A percentile compares a stretch with the other conserved stretches of the same genome.
Conservation (phyloP, 345 rosid species). For the Jatropha curcas region DNA sequence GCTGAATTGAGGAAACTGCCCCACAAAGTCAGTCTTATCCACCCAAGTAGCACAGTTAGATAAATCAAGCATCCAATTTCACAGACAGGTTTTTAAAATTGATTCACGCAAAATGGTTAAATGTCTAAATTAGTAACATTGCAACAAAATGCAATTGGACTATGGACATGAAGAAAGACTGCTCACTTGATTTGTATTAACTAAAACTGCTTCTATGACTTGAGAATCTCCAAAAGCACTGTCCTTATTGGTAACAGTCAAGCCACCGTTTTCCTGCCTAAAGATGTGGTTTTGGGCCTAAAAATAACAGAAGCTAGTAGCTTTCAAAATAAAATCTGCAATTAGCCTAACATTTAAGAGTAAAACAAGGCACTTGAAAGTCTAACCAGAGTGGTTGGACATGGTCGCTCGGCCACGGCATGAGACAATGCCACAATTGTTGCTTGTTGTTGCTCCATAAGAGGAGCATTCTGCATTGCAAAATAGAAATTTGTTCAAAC, state of each 20-base stretch:
- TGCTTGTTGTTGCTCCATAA: slow-evolving; percentile 82
- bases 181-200: slow-evolving; percentile 86
- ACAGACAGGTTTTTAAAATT: not conserved
- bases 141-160: not conserved
- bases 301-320: slow-evolving; percentile 1
- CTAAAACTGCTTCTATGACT: slow-evolving; percentile 72
- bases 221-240: slow-evolving; percentile 53
- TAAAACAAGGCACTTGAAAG: not conserved
- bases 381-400: slow-evolving; percentile 68
- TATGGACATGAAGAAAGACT: not conserved
- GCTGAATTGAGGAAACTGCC: no score
- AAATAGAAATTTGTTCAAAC: no score
- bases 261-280: slow-evolving; percentile 55
- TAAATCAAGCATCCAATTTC: not conserved
- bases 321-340: not conserved
- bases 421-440: slow-evolving; percentile 62
- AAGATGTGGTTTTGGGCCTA: slow-evolving; percentile 63
- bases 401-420: slow-evolving; percentile 80
- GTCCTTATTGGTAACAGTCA: slow-evolving; percentile 52
- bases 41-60: no score
- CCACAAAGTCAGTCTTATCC: no score
- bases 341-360: not conserved
- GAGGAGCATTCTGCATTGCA: slow-evolving; percentile 62
- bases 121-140: not conserved
- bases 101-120: not conserved